Base-by-base conservation (phyloP, 2,329 filamentous ascomycete species). In the Penicillium sp. region DNA sequence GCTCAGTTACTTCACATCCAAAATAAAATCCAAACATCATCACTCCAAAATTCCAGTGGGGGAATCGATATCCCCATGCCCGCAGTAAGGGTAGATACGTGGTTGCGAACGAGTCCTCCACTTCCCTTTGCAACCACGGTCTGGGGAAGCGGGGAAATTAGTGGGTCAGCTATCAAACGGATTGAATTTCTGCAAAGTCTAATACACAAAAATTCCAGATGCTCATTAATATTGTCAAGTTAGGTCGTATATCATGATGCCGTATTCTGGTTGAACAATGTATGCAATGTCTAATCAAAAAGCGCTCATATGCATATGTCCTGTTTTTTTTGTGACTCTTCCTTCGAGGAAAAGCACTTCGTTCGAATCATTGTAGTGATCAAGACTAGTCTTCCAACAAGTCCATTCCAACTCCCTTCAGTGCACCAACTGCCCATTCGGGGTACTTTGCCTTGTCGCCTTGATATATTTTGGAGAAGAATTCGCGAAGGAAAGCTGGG, bases 381-480 rank as follows among this genome's bases (percentile, higher is more conserved):
- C 9, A 2, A 47, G 11, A 56, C 57, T 63, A 69, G 31, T 72
- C 65, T 33, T 63, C 74, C 66, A 87, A 75, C 65, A 93, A 72
- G 76, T 96, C 88, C 55, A 99, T 85, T 1, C 89, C 90, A n/a
- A 98, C 93, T 0, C 82, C 83, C 58, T 78, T 82, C 60, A 99
- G 76, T 7, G 95, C 91, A 50, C 85, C 85, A 3, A 96, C 87
- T 1, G 91, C 93, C 95, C 95, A 99, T 0, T 78, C 75, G 0
- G 96, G 95, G 70, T 91, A 92, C 54, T 83, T 84, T 13, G 78
- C 74, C 75, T 84, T 84, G 65, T 88, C 81, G 52, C 83, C 68
- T 22, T 54, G 71, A 72, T 97, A 93, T 58, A 92, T 77, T 57
- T 85, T 83, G 2, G 74, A 79, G 76, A 99, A 99, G 78, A 96